A percentile compares a stretch with the other conserved stretches of the same genome.
Evolutionary conservation across 139 green algal species (phyloP).

Genomic region (Marvania coccoides): DNA sequence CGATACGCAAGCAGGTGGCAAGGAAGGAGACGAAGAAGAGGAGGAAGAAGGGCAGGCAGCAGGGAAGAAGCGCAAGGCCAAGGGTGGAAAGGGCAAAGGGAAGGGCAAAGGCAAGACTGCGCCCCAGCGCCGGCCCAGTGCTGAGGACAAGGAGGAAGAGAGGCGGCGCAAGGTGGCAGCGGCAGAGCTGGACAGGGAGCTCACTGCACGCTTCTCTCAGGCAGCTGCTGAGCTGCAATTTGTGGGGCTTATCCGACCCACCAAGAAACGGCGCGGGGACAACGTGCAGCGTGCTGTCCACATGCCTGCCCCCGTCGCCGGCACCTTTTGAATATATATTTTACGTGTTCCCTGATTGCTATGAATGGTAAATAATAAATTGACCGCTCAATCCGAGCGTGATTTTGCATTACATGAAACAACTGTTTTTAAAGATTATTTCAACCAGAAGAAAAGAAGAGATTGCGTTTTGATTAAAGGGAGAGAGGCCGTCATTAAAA

Average conservation of each 20-base stretch:
- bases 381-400: background rate
- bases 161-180: background rate
- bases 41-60: background rate
- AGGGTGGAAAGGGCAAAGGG: background rate
- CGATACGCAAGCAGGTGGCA: background rate
- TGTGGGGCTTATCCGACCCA: constrained; percentile 32
- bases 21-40: background rate
- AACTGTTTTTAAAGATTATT: constrained; percentile 1
- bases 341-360: background rate
- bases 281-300: constrained; percentile 28
- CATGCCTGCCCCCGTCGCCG: constrained; percentile 4
- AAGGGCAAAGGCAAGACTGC: background rate
- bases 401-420: background rate
- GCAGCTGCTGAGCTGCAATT: constrained; percentile 36
- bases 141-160: background rate
- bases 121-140: background rate
- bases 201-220: constrained; percentile 37
- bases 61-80: background rate
- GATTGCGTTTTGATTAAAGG: background rate
- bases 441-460: background rate
- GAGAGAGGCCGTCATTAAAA: too few relatives aligned
- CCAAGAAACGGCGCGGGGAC: constrained; percentile 22
- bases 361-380: background rate
- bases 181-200: constrained; percentile 1
- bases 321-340: background rate